Conservation (phyloP, 1,139 yeast species). For the Candida neerlandica region DNA sequence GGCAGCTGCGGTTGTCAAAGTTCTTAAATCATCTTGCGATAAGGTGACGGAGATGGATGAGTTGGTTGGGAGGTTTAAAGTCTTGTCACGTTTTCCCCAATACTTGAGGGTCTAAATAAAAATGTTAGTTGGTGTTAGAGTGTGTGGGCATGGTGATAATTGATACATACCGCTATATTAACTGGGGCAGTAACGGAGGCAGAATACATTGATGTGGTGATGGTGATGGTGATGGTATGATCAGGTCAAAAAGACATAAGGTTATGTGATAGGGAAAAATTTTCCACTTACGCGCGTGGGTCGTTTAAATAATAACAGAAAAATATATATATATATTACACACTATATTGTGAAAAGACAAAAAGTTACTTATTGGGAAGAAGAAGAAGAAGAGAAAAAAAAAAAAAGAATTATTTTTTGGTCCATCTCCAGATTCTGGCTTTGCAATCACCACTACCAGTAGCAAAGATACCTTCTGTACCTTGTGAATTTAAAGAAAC, state of each 20-base stretch:
- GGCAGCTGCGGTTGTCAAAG: constrained; percentile 86
- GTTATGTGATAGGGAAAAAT: not conserved
- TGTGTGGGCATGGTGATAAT: not conserved
- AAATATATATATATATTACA: not conserved
- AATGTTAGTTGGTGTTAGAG: constrained; percentile 21
- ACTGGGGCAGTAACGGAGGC: constrained; percentile 97
- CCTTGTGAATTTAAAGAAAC: constrained; percentile 78
- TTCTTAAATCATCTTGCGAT: constrained; percentile 85
- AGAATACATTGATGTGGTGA: constrained; percentile 51
- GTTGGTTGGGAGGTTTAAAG: constrained; percentile 89
- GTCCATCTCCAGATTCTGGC: constrained; percentile 94
- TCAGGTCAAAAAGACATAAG: no score
- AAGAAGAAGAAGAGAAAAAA: no score
- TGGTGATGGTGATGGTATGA: not conserved
- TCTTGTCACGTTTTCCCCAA: constrained; percentile 96
- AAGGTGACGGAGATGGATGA: constrained; percentile 93
- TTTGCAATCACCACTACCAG: constrained; percentile 97
- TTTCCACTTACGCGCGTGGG: not conserved
- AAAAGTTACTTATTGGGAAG: no score
- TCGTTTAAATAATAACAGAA: not conserved
- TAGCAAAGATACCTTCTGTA: constrained; percentile 82
- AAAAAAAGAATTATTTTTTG: constrained; percentile 17
- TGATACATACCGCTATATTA: constrained; percentile 78
- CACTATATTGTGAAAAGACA: no score
- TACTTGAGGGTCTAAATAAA: constrained; percentile 91